These are phyloP conservation scores for Perilla frutescens DNA, from an alignment of 257 asterid genomes.

Conservation along the genomic window DNA sequence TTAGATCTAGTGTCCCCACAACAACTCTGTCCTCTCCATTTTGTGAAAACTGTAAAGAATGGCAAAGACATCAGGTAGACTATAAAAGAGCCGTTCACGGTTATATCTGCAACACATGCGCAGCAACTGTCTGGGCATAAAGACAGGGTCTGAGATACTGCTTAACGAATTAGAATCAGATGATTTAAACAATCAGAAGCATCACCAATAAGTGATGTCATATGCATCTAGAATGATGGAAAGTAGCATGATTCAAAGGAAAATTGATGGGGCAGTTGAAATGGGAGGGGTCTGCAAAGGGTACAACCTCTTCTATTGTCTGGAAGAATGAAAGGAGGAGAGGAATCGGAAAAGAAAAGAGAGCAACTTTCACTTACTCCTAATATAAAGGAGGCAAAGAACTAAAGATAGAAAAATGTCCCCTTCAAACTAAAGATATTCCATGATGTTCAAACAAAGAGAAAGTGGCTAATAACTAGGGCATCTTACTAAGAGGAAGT, in stretches of 20 bases:
- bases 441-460: constrained; percentile 1
- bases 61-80: not conserved
- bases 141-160: not conserved
- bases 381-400: not conserved
- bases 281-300: not conserved
- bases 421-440: not conserved
- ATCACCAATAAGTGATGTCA: not conserved
- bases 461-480: constrained; percentile 10
- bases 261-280: not conserved
- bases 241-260: not conserved
- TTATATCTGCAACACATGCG: not conserved
- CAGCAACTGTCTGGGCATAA: not conserved
- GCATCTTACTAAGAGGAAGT: not conserved
- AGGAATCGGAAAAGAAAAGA: not conserved
- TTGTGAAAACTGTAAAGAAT: constrained; percentile 60
- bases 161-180: not conserved
- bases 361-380: not conserved
- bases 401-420: not conserved
- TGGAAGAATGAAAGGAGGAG: not conserved
- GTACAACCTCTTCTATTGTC: not conserved
- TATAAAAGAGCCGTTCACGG: not conserved
- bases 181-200: not conserved
- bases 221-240: not conserved
- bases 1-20: constrained; percentile 86
- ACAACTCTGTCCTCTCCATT: constrained; percentile 72